Base-by-base conservation (phyloP, 805 yeast genomes). In the Yamadazyma sp. region DNA sequence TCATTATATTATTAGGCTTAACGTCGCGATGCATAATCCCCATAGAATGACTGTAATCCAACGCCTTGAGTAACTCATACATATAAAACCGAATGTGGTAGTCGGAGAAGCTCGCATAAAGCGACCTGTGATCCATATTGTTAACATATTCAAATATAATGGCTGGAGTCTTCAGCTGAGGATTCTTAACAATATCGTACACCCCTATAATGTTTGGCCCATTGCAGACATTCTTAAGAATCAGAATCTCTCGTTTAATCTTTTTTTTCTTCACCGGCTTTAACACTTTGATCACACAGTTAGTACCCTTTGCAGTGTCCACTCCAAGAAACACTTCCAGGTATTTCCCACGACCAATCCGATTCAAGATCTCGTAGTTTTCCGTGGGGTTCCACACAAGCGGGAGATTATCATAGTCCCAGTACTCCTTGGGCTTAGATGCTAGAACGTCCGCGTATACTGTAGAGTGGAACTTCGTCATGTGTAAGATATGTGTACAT, bases 11-110 rank as follows among this genome's bases (percentile, higher is more conserved):
- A 54, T 90, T 95, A 8, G 97, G 97, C 61, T 90, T 90, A 39
- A 90, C 96, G 62, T 90, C 97, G 57, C 97, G 73, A 57, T 90
- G 97, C 80, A 90, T 89, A 44, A 90, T 87, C 15, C 97, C 97
- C 88, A 84, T 84, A 9, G 95, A 85, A 62, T 90, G 97, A 26
- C 90, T 81, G 59, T 77, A 90, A 57, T 90, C 95, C 49, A 90
- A 70, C 9, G 96, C 96, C 50, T 76, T 80, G 45, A 90, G 71
- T 38, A 89, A 68, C 60, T 87, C 87, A 45, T 77, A 78, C 74
- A 89, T 84, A 59, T 90, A 89, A 66, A 72, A 87, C 49, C 88
- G 83, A 46, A 89, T 79, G 54, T 90, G 96, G 34, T 66, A 53
- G 48, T 80, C 82, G 12, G 84, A 73, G 52, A 90, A 80, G 48